A percentile compares a stretch with the other conserved stretches of the same genome.
Evolutionary conservation across 306 rosid species (phyloP).

Genomic region (Rubus parviflorus): DNA sequence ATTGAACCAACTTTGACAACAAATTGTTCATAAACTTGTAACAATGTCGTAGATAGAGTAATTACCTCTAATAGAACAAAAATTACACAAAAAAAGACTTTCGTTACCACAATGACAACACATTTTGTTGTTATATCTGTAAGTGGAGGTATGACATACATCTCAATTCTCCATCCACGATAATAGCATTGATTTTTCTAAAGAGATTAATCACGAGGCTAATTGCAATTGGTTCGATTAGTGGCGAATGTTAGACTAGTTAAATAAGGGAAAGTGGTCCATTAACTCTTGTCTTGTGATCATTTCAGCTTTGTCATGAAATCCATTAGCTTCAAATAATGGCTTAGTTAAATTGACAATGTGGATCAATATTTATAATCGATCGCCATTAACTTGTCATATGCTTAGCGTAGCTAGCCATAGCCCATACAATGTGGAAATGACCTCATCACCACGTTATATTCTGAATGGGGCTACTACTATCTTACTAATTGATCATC

Average conservation of each 20-base stretch:
- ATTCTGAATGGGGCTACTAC: too few species aligned
- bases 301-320: not conserved
- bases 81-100: too few species aligned
- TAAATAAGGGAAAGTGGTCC: not conserved
- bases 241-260: not conserved
- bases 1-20: too few species aligned
- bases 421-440: not conserved
- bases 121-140: too few species aligned
- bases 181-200: not conserved
- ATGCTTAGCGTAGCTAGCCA: not conserved
- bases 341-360: not conserved
- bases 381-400: not conserved
- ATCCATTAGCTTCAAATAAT: not conserved
- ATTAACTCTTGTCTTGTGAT: not conserved
- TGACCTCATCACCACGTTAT: not conserved
- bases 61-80: too few species aligned
- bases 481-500: too few species aligned
- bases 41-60: too few species aligned
- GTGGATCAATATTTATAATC: not conserved
- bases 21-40: too few species aligned
- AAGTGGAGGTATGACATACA: too few species aligned
- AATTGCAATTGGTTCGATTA: not conserved
- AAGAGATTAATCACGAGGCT: not conserved
- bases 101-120: too few species aligned
- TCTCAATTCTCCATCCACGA: too few species aligned